These are phyloP conservation scores for Omphalotus guepiniiformis DNA, from an alignment of 768 basidiomycete genomes.

Conservation along the genomic window DNA sequence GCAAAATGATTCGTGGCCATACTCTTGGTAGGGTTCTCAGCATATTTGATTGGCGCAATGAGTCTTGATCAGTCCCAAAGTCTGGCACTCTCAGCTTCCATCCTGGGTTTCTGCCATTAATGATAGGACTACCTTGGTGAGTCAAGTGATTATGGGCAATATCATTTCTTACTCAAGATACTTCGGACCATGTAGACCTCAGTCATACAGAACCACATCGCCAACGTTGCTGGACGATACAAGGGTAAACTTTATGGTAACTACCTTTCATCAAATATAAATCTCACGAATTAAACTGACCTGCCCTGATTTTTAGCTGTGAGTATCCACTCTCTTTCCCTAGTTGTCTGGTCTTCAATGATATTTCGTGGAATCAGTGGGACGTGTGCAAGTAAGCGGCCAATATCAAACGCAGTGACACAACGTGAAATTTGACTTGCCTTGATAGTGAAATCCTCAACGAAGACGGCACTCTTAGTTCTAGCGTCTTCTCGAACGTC, in stretches of 20 bases:
- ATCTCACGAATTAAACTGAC: too few species aligned
- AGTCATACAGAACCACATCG: conserved; percentile 44
- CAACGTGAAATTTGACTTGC: conserved; percentile 10
- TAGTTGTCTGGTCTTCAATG: conserved; percentile 15
- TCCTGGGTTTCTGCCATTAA: conserved; percentile 35
- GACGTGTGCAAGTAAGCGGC: conserved; percentile 38
- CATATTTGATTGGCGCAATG: not conserved
- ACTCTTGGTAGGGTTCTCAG: conserved; percentile 25
- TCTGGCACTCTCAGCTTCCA: conserved; percentile 37
- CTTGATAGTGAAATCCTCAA: conserved; percentile 45
- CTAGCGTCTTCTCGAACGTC: conserved; percentile 44
- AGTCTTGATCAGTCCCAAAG: conserved; percentile 5
- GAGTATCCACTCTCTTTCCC: not conserved
- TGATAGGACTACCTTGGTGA: conserved; percentile 33
- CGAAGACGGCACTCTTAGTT: conserved; percentile 44
- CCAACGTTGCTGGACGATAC: conserved; percentile 40
- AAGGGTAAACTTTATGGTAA: conserved; percentile 40
- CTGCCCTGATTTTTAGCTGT: too few species aligned
- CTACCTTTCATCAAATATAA: not conserved
- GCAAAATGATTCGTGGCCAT: conserved; percentile 39
- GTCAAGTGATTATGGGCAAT: not conserved
- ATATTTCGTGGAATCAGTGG: conserved; percentile 25
- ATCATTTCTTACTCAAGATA: not conserved
- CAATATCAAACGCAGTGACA: not conserved
- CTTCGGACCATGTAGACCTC: conserved; percentile 24